phyloP scores from a whole-genome alignment of 2,329 filamentous ascomycete genomes.

The Aaosphaeria pasadenensis region DNA sequence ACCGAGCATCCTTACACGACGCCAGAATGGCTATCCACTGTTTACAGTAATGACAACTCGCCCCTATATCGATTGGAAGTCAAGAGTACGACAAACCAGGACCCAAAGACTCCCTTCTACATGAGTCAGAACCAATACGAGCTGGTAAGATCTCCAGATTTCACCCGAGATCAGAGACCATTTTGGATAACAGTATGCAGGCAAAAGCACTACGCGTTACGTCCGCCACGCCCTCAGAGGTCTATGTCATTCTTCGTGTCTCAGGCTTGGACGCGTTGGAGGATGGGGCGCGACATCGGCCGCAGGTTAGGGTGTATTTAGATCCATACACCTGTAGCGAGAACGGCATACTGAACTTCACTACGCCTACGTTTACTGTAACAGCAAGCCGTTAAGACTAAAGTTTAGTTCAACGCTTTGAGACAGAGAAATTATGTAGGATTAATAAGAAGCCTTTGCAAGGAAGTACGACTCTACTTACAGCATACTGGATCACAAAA shows the following conservation, averaged over 20 bases:
- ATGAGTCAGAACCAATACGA: background rate
- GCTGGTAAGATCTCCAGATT: background rate
- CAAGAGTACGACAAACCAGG: background rate
- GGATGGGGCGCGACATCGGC: background rate
- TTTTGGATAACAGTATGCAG: background rate
- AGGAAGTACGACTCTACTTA: no score
- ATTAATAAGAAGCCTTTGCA: no score
- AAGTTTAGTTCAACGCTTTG: no score
- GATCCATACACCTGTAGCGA: background rate
- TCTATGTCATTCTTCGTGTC: slow-evolving; percentile 5
- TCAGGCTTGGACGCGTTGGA: slow-evolving; percentile 7
- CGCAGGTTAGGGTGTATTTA: background rate
- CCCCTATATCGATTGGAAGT: background rate
- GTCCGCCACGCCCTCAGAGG: slow-evolving; percentile 2
- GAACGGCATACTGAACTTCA: background rate
- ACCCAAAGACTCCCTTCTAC: background rate
- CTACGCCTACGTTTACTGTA: background rate
- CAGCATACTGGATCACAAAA: no score
- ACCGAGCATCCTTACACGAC: background rate
- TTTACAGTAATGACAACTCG: background rate
- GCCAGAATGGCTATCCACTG: background rate
- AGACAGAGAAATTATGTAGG: no score
- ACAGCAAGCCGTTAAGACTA: background rate
- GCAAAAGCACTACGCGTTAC: background rate
- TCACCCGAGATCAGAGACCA: background rate